These are phyloP conservation scores for Pseudodiploospora longispora DNA, from an alignment of 2,329 filamentous ascomycete species.

Conservation along the genomic window DNA sequence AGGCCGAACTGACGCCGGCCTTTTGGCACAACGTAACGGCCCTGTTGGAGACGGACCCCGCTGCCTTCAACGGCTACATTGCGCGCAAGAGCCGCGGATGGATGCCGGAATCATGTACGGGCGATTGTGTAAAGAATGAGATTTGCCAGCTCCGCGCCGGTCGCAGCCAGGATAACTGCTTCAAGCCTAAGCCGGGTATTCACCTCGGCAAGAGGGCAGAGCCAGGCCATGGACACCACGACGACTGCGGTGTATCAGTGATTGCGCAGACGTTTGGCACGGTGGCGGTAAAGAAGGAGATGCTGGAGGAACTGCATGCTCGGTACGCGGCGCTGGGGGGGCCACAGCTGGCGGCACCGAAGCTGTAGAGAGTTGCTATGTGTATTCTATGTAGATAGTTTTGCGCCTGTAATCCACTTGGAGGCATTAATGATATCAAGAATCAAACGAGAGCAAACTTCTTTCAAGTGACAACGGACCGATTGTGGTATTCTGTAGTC, in stretches of 20 bases:
- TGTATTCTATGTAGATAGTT: too few species aligned
- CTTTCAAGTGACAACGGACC: too few species aligned
- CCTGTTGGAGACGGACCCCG: slow-evolving; percentile 33
- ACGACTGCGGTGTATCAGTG: slow-evolving; percentile 24
- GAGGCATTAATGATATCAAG: too few species aligned
- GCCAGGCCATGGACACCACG: slow-evolving; percentile 9
- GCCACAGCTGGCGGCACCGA: not conserved
- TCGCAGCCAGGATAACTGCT: slow-evolving; percentile 45
- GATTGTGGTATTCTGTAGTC: too few species aligned
- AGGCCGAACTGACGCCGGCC: slow-evolving; percentile 42
- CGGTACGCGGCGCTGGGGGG: not conserved
- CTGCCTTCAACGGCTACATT: slow-evolving; percentile 38
- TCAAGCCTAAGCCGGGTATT: slow-evolving; percentile 25
- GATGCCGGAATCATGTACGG: slow-evolving; percentile 31
- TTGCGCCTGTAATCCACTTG: too few species aligned
- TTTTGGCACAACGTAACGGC: slow-evolving; percentile 53
- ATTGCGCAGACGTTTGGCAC: slow-evolving; percentile 17
- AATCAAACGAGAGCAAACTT: too few species aligned
- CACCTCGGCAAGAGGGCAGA: slow-evolving; percentile 23
- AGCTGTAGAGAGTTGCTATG: too few species aligned
- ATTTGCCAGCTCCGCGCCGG: slow-evolving; percentile 46
- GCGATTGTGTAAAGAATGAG: slow-evolving; percentile 33
- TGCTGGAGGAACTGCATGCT: slow-evolving; percentile 17
- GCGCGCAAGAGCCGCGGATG: slow-evolving; percentile 40
- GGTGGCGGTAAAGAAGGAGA: slow-evolving; percentile 16